A percentile compares a stretch with the other conserved stretches of the same genome.
Conservation (phyloP, 768 basidiomycete genomes). For the Pholiota molesta region DNA sequence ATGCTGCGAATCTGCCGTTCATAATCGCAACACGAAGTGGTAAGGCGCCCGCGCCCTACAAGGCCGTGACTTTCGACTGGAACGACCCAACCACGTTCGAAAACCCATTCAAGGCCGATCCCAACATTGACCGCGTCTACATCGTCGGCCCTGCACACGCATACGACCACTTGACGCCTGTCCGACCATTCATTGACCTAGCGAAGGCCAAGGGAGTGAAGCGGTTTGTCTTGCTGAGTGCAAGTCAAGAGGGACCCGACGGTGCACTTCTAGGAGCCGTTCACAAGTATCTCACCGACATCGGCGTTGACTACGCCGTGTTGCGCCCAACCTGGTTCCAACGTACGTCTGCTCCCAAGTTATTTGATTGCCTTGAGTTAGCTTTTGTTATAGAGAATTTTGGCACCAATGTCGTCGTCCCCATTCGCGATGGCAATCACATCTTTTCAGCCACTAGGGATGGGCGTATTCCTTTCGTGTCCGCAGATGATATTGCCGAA, state of each 20-base stretch:
- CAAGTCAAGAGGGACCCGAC: slow-evolving; percentile 12
- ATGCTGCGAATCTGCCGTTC: slow-evolving; percentile 26
- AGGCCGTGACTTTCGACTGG: slow-evolving; percentile 39
- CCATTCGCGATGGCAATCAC: slow-evolving; percentile 16
- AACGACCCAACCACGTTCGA: slow-evolving; percentile 32
- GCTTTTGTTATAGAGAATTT: slow-evolving; percentile 23
- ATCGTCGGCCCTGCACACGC: slow-evolving; percentile 28
- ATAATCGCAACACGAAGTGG: slow-evolving; percentile 34
- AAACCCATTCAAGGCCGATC: slow-evolving; percentile 31
- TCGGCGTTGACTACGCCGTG: slow-evolving; percentile 25
- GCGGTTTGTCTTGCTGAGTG: slow-evolving; percentile 32
- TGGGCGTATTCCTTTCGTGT: slow-evolving; percentile 26
- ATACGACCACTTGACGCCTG: slow-evolving; percentile 15
- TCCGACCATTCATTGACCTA: slow-evolving; percentile 34
- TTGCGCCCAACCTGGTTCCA: slow-evolving; percentile 30
- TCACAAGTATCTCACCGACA: slow-evolving; percentile 24
- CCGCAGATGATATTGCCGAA: slow-evolving; percentile 30
- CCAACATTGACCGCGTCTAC: slow-evolving; percentile 33
- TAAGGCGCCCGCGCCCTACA: slow-evolving; percentile 26
- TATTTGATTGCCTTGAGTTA: background rate
- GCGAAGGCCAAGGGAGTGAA: slow-evolving; percentile 31
- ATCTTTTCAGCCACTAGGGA: slow-evolving; percentile 22
- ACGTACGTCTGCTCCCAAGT: slow-evolving; percentile 12
- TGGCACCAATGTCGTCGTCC: background rate
- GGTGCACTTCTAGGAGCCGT: slow-evolving; percentile 17